Evolutionary conservation across 345 rosid species (phyloP), one percentile per base, ranked within the genome.

Genomic region (Populus nigra): DNA sequence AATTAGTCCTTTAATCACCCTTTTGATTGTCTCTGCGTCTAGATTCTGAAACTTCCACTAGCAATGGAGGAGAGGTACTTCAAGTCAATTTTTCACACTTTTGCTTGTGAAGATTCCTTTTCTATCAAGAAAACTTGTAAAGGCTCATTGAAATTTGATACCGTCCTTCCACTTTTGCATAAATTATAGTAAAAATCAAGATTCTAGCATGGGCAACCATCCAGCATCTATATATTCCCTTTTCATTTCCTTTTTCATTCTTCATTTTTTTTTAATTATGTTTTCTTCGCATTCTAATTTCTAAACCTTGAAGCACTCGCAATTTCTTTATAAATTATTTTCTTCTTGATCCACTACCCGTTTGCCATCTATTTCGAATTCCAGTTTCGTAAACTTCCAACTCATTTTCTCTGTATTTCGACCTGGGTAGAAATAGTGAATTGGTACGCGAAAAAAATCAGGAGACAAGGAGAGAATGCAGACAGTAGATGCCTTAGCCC

Each of bases 401-500:
- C 23, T 53, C 23, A 18, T 53, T 50, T 50, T 50, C n/a, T 50
- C 57, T 17, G 2, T 50, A 50, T 18, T 18, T 1, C 2, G 7
- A 6, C 57, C 57, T 5, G n/a, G 1, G n/a, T 16, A 50, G 2
- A 17, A 0, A 50, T 20, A 6, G 9, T 50, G 5, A 72, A 10
- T 4, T 18, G 10, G 16, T n/a, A 22, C 25, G 8, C 23, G 1
- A 41, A n/a, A 59, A 20, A 73, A 62, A 43, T 11, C 15, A 10
- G 47, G 1, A 43, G 47, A 43, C 11, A 11, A 73, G n/a, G 36
- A 59, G 31, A 5, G 15, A 27, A 66, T 39, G 43, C 69, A 18
- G 70, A 76, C 57, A 39, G 68, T 3, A 76, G 73, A 76, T 76
- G 55, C 73, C 71, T 23, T 53, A 41, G 53, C 38, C 23, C 10